Conservation (phyloP, 176 grass and related monocot genomes). For the Oryza rufipogon region DNA sequence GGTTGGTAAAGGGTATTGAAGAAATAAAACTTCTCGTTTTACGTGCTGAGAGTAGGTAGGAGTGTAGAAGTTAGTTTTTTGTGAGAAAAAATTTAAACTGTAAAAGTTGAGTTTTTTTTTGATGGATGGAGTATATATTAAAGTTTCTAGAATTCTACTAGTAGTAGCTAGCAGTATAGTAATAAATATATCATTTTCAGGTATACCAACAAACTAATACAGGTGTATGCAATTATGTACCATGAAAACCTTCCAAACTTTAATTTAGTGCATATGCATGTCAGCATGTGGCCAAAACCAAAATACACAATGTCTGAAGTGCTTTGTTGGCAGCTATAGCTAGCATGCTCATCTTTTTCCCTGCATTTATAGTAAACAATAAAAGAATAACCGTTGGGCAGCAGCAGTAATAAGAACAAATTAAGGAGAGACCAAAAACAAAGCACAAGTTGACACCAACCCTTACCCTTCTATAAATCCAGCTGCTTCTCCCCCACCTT, state of each 20-base stretch:
- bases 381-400: constrained; percentile 34
- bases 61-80: too few relatives aligned
- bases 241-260: not conserved
- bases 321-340: constrained; percentile 15
- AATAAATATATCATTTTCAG: constrained; percentile 8
- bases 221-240: not conserved
- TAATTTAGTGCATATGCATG: not conserved
- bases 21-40: too few relatives aligned
- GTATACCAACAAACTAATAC: constrained; percentile 22
- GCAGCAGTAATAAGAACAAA: constrained; percentile 17
- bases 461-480: constrained; percentile 64
- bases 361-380: constrained; percentile 39
- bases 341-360: not conserved
- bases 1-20: too few relatives aligned
- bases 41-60: too few relatives aligned
- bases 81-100: too few relatives aligned
- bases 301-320: constrained; percentile 25
- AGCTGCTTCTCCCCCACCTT: constrained; percentile 36
- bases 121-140: not conserved
- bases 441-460: constrained; percentile 42
- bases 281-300: not conserved
- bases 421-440: constrained; percentile 16
- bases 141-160: not conserved
- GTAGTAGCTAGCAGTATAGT: not conserved
- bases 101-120: too few relatives aligned